Base-by-base conservation (phyloP, 352 stramenopile species). In the Thraustotheca clavata region DNA sequence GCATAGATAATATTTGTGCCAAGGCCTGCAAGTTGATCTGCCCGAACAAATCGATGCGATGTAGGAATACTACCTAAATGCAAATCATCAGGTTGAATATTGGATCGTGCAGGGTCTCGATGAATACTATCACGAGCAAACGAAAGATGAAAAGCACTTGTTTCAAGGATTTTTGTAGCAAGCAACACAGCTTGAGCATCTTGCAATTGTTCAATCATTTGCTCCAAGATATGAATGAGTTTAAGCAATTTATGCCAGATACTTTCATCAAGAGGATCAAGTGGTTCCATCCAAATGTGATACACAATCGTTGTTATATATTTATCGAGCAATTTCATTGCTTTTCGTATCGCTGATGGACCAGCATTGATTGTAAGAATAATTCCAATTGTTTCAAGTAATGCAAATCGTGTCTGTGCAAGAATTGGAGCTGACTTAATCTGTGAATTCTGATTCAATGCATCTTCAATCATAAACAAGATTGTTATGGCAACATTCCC, bases 101-200 rank as follows among this genome's bases (percentile, higher is more conserved):
- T 90, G 12, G 80, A 90, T 38, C 83, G 72, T 71, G 81, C 78
- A 0, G 79, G 80, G 40, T 92, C 83, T 12, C 83, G 78, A 50
- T 83, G 88, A 60, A 90, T 70, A 3, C 77, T 82, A 4, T 76
- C 72, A 48, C 80, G 76, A 38, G 80, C 71, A 14, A 77, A 69
- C 8, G 74, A 71, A n/a, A 67, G 76, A 39, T 88, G 67, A 24
- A 90, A 62, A 66, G 46, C 50, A 27, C 38, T 39, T 3, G 24
- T 34, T 26, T 34, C 32, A 11, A 60, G 34, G 33, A 59, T 35
- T 33, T 39, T 33, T 33, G 31, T 36, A 22, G 43, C 0, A 61
- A 66, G 34, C 52, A 50, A 18, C 76, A 62, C 16, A 73, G 79
- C 1, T 67, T 67, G 16, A 71, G 49, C 34, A 39, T 67, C 46